Percentiles rank a stretch among this genome's conserved stretches.
Evolutionary conservation across 108 stramenopile genomes (phyloP).

Genomic region (Cyclostephanos invisitatus): DNA sequence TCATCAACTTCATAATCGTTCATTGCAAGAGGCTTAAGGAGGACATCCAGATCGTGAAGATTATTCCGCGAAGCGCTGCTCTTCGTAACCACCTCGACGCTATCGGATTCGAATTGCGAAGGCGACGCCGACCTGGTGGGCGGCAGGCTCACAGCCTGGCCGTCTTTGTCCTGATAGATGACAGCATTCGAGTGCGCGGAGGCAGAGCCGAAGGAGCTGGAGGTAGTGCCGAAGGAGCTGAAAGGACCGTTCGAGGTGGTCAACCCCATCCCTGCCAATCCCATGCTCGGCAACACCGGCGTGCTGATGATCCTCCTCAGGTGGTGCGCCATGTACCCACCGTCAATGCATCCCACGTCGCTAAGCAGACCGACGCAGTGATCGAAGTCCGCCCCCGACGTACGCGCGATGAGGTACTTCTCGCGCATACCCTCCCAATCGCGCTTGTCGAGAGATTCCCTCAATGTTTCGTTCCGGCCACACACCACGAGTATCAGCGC

Average conservation of each 20-base stretch:
- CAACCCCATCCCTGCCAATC: conserved; percentile 9
- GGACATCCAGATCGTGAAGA: conserved; percentile 3
- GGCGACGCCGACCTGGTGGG: conserved; percentile 28
- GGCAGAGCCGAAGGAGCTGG: conserved; percentile 8
- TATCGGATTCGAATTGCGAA: neutral
- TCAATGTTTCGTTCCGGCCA: conserved; percentile 79
- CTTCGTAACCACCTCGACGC: conserved; percentile 34
- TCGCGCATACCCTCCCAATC: conserved; percentile 63
- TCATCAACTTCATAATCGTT: conserved; percentile 10
- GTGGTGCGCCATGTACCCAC: conserved; percentile 60
- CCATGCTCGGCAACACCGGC: conserved; percentile 16
- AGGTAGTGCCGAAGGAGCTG: conserved; percentile 9
- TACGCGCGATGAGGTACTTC: conserved; percentile 25
- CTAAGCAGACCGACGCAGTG: conserved; percentile 38
- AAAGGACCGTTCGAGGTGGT: conserved; percentile 14
- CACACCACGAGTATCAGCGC: conserved; percentile 92
- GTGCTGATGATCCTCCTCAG: conserved; percentile 53
- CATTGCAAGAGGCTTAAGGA: neutral
- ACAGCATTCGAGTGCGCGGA: neutral
- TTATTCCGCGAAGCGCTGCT: conserved; percentile 22
- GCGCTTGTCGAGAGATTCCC: conserved; percentile 47
- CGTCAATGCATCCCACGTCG: conserved; percentile 62
- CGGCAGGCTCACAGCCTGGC: conserved; percentile 20
- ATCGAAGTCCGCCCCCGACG: conserved; percentile 41
- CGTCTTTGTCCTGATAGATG: neutral